Evolutionary conservation across 1,139 yeast genomes (phyloP).

Genomic region (Torulaspora pretoriensis): DNA sequence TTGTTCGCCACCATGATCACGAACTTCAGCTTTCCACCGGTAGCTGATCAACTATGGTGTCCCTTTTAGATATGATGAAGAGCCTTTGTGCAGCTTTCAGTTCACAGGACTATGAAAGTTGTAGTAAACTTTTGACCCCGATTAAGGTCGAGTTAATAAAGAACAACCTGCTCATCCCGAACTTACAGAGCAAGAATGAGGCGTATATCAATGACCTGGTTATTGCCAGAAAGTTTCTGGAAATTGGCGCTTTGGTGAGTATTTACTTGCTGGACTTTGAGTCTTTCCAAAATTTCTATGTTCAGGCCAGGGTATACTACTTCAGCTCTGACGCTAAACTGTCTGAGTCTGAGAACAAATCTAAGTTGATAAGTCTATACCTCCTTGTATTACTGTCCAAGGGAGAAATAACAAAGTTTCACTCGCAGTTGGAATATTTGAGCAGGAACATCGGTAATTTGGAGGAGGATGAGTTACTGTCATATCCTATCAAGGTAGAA

Average conservation of each 20-base stretch:
- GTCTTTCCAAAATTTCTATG: constrained; percentile 65
- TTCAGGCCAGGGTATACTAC: constrained; percentile 77
- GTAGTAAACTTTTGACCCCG: constrained; percentile 60
- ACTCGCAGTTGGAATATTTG: constrained; percentile 78
- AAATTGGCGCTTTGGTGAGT: constrained; percentile 78
- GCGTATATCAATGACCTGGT: constrained; percentile 58
- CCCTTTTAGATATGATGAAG: constrained; percentile 52
- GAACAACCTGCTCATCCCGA: constrained; percentile 74
- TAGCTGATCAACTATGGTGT: constrained; percentile 19
- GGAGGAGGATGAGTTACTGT: constrained; percentile 56
- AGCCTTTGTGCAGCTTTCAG: constrained; percentile 65
- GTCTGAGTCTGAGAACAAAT: constrained; percentile 59
- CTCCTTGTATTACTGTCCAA: constrained; percentile 71
- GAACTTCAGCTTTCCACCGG: not conserved
- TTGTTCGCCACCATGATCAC: constrained; percentile 17
- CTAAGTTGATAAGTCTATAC: constrained; percentile 74
- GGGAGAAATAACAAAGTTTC: constrained; percentile 83
- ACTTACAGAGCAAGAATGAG: constrained; percentile 40
- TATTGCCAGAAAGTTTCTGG: constrained; percentile 77
- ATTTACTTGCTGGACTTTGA: constrained; percentile 60
- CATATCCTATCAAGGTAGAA: constrained; percentile 84
- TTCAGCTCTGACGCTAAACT: constrained; percentile 41
- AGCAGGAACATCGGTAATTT: constrained; percentile 53
- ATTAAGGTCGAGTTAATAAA: constrained; percentile 77
- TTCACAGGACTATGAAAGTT: constrained; percentile 53